Conservation (phyloP, 148 eudicot species). For the Tetragonia tetragonoides region DNA sequence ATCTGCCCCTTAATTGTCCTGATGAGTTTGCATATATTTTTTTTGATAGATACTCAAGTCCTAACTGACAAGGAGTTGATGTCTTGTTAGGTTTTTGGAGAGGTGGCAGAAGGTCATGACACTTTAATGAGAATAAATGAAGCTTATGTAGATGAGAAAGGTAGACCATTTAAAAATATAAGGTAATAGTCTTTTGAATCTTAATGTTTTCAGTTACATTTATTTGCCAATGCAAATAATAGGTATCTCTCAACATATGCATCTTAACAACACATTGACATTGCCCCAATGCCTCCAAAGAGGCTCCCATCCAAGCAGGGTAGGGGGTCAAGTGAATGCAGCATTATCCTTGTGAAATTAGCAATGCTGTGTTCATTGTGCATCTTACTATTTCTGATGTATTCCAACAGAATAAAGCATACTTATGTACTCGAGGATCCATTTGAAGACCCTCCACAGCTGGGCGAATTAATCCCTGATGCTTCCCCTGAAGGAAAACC, state of each 20-base stretch:
- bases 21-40: not conserved
- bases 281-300: too few species aligned
- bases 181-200: constrained; percentile 35
- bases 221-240: not conserved
- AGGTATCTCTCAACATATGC: not conserved
- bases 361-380: not conserved
- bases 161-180: constrained; percentile 84
- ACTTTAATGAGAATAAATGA: constrained; percentile 80
- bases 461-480: constrained; percentile 73
- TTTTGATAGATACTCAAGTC: not conserved
- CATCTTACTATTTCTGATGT: not conserved
- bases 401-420: constrained; percentile 72
- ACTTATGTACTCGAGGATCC: constrained; percentile 89
- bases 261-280: too few species aligned
- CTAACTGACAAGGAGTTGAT: not conserved
- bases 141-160: constrained; percentile 84
- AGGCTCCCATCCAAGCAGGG: too few species aligned
- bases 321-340: too few species aligned
- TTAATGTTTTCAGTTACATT: not conserved
- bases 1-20: not conserved
- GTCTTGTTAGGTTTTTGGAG: constrained; percentile 74
- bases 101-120: constrained; percentile 88
- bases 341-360: too few species aligned
- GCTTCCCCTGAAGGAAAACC: constrained; percentile 96
- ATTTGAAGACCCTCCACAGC: constrained; percentile 82